A percentile compares a stretch with the other conserved stretches of the same genome.
Evolutionary conservation across 176 grass and related monocot genomes (phyloP).

Genomic region (Oryza brachyantha): DNA sequence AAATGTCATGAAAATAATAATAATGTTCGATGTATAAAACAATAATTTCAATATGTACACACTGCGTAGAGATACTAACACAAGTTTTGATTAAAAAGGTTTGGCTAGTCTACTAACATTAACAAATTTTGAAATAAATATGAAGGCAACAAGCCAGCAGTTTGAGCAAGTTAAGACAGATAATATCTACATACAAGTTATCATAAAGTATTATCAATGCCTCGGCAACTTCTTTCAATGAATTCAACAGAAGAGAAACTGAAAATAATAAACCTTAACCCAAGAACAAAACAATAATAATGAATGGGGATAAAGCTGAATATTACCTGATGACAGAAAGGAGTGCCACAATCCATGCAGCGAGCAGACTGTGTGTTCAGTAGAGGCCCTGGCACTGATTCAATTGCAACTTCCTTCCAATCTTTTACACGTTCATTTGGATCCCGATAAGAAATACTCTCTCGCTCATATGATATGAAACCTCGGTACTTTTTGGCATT

Average conservation of each 20-base stretch:
- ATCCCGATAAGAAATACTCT: conserved; percentile 80
- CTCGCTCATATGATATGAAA: conserved; percentile 85
- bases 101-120: neutral
- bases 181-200: neutral
- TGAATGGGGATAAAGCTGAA: neutral
- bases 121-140: neutral
- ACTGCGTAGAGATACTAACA: neutral
- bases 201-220: neutral
- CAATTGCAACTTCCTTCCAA: conserved; percentile 91
- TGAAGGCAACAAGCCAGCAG: neutral
- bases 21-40: conserved; percentile 4
- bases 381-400: conserved; percentile 76
- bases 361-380: conserved; percentile 93
- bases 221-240: neutral
- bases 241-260: conserved; percentile 13
- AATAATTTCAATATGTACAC: conserved; percentile 1
- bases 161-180: neutral
- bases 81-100: conserved; percentile 8
- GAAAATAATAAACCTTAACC: conserved; percentile 15
- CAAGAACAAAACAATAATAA: neutral
- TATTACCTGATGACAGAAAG: conserved; percentile 95
- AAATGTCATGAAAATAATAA: neutral
- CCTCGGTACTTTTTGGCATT: conserved; percentile 77
- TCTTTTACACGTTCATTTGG: conserved; percentile 70
- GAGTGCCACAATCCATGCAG: conserved; percentile 99